Evolutionary conservation across 2,329 filamentous ascomycete species (phyloP).

Genomic region (Harringtonia lauricola): DNA sequence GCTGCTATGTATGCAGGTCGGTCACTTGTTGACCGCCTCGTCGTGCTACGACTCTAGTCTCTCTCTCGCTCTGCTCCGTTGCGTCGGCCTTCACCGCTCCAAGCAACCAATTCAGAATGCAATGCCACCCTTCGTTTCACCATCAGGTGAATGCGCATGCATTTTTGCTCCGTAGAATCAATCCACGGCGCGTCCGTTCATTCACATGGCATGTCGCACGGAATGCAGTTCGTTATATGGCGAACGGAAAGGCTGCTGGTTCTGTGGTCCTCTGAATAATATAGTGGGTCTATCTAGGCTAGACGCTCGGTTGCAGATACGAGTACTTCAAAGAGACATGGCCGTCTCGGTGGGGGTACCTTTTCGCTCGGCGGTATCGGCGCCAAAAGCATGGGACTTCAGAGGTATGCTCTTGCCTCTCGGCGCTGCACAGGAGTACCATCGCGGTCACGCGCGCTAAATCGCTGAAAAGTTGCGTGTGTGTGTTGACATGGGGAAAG

Average conservation of each 20-base stretch:
- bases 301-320: too few species aligned
- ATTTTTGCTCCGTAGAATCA: not conserved
- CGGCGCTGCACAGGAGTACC: not conserved
- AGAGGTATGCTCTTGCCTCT: not conserved
- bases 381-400: not conserved
- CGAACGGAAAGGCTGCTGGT: too few species aligned
- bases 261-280: too few species aligned
- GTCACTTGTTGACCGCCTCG: too few species aligned
- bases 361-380: not conserved
- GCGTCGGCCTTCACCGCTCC: not conserved
- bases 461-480: not conserved
- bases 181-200: too few species aligned
- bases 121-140: not conserved
- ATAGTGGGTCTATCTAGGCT: too few species aligned
- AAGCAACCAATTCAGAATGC: not conserved
- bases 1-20: too few species aligned
- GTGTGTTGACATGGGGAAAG: conserved; percentile 5
- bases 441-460: not conserved
- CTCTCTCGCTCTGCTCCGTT: not conserved
- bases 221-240: too few species aligned
- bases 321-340: not conserved
- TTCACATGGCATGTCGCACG: too few species aligned
- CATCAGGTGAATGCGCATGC: too few species aligned
- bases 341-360: not conserved
- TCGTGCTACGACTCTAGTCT: not conserved